A percentile compares a stretch with the other conserved stretches of the same genome.
These are phyloP conservation scores for Amanita jacksonii DNA, from an alignment of 768 basidiomycete genomes.

Conservation along the genomic window DNA sequence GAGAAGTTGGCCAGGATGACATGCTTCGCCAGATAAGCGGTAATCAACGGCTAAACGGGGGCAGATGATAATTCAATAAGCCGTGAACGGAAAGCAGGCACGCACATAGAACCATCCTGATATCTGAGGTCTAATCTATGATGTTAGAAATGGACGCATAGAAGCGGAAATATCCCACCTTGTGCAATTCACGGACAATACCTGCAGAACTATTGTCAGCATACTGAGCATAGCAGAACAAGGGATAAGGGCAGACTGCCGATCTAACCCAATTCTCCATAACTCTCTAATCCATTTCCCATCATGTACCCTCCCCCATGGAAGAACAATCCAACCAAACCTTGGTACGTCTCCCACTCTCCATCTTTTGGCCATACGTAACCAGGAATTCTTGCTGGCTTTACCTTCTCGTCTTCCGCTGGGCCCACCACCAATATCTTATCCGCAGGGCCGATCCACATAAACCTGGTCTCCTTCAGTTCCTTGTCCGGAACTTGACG, in stretches of 20 bases:
- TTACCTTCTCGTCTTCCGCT: conserved; percentile 13
- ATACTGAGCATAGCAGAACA: neutral
- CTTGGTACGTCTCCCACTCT: conserved; percentile 7
- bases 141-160: neutral
- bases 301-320: conserved; percentile 21
- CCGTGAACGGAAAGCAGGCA: neutral
- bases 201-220: neutral
- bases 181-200: conserved; percentile 10
- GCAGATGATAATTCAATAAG: too few species aligned
- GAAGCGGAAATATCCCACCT: conserved; percentile 1
- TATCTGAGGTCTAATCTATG: conserved; percentile 8
- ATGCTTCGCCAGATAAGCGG: conserved; percentile 15
- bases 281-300: conserved; percentile 18
- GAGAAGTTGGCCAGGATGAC: conserved; percentile 37
- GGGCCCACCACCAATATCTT: conserved; percentile 7
- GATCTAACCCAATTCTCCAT: conserved; percentile 12
- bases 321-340: conserved; percentile 17
- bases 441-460: neutral
- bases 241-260: neutral
- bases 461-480: neutral
- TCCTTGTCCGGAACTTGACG: neutral
- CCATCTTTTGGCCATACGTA: conserved; percentile 17
- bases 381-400: conserved; percentile 15
- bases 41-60: conserved; percentile 15
- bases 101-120: conserved; percentile 11